Base-by-base conservation (phyloP, 169 alveolate genomes). In the Plasmodium vivax region DNA sequence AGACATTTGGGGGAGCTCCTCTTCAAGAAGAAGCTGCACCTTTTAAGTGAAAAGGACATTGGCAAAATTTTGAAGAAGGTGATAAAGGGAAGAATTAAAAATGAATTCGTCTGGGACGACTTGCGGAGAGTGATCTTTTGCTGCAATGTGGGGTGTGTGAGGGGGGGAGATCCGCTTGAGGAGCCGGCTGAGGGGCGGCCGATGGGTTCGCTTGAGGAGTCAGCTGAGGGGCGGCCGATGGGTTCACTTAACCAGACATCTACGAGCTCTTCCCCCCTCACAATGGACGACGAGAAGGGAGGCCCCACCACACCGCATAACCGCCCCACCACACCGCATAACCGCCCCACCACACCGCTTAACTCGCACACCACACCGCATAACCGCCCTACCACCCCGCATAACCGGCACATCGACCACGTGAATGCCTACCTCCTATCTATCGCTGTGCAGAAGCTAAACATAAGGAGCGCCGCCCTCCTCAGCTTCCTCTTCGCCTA, bases 81-180 rank as follows among this genome's bases (percentile, higher is more conserved):
- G 32, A 88, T 88, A 79, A 88, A 88, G 58, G 82, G 82, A 68
- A 88, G 38, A 43, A 77, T 88, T n/a, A 79, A 54, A 80, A 79
- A 88, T 88, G 94, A 88, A 6, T 45, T 58, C 45, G 73, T 88
- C 32, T 88, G 94, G 94, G 54, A 77, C 79, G 75, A 14, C 16
- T 45, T 88, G 47, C 56, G 62, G 47, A 71, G 71, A 27, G 8
- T 88, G n/a, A 27, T 88, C 71, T 88, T 88, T 36, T 79, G 71
- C 71, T 36, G 68, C 82, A 58, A 88, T 51, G 62, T 88, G 38
- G 73, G 34, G 23, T 41, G 16, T 73, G 3, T 47, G 47, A 14
- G 72, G 27, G 68, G 80, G 58, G 30, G n/a, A 23, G 5, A 3
- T n/a, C 34, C 36, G 19, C 12, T 1, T 62, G 38, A 4, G 36